These are phyloP conservation scores for Cardiospermum halicacabum DNA, from an alignment of 345 rosid genomes.

Conservation along the genomic window DNA sequence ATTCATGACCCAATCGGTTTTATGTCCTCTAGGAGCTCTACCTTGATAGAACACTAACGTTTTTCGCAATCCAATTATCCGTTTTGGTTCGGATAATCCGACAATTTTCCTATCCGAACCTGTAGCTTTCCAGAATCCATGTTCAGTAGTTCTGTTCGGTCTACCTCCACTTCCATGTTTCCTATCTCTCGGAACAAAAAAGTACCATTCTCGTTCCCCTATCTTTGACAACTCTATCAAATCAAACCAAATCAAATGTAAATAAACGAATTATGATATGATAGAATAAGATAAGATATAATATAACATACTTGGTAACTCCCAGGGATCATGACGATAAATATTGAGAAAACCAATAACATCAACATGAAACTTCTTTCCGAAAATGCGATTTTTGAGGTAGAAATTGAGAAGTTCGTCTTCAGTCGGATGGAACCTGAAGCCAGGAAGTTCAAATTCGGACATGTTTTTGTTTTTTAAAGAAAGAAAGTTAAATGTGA, in stretches of 20 bases:
- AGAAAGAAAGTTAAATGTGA: not conserved
- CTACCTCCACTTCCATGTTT: conserved; percentile 83
- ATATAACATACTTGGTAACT: conserved; percentile 57
- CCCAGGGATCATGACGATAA: conserved; percentile 72
- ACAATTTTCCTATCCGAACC: conserved; percentile 85
- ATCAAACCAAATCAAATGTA: conserved; percentile 1
- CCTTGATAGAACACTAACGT: conserved; percentile 92
- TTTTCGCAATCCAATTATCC: conserved; percentile 69
- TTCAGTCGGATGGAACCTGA: conserved; percentile 93
- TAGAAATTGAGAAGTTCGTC: conserved; percentile 87
- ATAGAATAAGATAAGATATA: not conserved
- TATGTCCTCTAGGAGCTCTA: conserved; percentile 85
- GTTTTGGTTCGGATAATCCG: conserved; percentile 60
- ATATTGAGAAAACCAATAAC: conserved; percentile 69
- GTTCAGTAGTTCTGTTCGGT: conserved; percentile 77
- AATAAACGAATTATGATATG: no score
- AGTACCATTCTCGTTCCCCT: conserved; percentile 96
- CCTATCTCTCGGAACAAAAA: conserved; percentile 88
- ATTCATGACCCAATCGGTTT: conserved; percentile 97
- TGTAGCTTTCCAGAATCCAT: conserved; percentile 96
- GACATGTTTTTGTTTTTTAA: conserved; percentile 27
- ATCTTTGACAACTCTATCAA: conserved; percentile 56
- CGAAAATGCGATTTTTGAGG: conserved; percentile 63
- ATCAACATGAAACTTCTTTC: conserved; percentile 36
- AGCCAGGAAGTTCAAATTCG: conserved; percentile 70